phyloP scores from a whole-genome alignment of 2,329 filamentous ascomycete genomes.

The Chaetomium sp. region DNA sequence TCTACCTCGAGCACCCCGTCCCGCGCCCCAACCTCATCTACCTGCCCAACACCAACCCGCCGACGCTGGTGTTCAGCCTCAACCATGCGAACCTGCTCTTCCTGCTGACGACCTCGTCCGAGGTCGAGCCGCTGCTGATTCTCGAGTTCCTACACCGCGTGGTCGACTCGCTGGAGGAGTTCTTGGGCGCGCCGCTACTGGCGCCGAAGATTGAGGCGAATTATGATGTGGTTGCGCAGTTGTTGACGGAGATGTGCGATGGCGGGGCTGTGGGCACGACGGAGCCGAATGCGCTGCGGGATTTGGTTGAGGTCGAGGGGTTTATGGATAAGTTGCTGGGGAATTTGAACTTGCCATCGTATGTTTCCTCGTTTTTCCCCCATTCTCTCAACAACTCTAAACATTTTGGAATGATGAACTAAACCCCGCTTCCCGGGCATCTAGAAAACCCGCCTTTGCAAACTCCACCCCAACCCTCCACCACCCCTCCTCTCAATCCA shows the following conservation, averaged over 20 bases:
- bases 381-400: too few species aligned
- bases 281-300: slow-evolving; percentile 85
- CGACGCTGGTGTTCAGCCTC: slow-evolving; percentile 83
- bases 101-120: slow-evolving; percentile 74
- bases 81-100: slow-evolving; percentile 83
- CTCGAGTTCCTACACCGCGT: slow-evolving; percentile 93
- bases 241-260: slow-evolving; percentile 95
- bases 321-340: slow-evolving; percentile 84
- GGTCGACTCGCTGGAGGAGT: slow-evolving; percentile 89
- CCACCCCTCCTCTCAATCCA: slow-evolving; percentile 37
- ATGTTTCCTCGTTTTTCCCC: not conserved
- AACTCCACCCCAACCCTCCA: slow-evolving; percentile 26
- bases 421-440: too few species aligned
- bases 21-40: slow-evolving; percentile 85
- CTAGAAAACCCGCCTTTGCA: slow-evolving; percentile 15
- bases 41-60: slow-evolving; percentile 71
- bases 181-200: slow-evolving; percentile 79
- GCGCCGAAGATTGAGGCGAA: slow-evolving; percentile 79
- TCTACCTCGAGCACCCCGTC: slow-evolving; percentile 75
- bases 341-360: slow-evolving; percentile 78
- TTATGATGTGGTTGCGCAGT: slow-evolving; percentile 90
- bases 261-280: slow-evolving; percentile 83
- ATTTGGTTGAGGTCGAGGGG: slow-evolving; percentile 86
- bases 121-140: slow-evolving; percentile 81
- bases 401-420: too few species aligned